A percentile compares a stretch with the other conserved stretches of the same genome.
These are phyloP conservation scores for Tetragonia tetragonoides DNA, from an alignment of 148 eudicot species.

Conservation along the genomic window DNA sequence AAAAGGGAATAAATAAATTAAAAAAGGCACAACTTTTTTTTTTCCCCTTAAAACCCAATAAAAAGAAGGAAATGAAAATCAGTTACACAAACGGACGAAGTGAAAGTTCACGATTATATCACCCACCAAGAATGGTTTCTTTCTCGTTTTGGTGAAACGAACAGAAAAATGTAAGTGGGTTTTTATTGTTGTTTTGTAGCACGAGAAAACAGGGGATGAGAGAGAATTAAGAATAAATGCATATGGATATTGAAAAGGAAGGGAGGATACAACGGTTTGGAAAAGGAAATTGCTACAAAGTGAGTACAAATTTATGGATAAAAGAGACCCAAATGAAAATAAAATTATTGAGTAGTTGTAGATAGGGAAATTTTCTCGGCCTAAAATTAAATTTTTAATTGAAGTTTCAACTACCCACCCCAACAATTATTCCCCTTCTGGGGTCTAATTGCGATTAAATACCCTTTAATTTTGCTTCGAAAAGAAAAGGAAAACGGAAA, in stretches of 20 bases:
- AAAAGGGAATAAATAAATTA: too few species aligned
- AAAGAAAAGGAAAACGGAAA: slow-evolving; percentile 14
- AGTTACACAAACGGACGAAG: slow-evolving; percentile 18
- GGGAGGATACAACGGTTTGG: too few species aligned
- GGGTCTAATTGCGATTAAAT: slow-evolving; percentile 12
- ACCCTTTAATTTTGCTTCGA: not conserved
- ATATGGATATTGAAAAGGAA: not conserved
- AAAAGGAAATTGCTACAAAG: too few species aligned
- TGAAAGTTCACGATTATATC: slow-evolving; percentile 8
- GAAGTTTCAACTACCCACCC: slow-evolving; percentile 27
- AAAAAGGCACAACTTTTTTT: not conserved
- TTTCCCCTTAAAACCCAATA: not conserved
- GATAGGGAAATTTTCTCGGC: not conserved
- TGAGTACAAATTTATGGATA: too few species aligned
- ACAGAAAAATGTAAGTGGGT: not conserved
- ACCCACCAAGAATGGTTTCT: not conserved
- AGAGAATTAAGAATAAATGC: slow-evolving; percentile 11
- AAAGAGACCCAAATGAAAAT: not conserved
- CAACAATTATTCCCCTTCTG: slow-evolving; percentile 26
- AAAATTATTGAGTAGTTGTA: not conserved
- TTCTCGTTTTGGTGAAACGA: not conserved
- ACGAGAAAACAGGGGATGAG: slow-evolving; percentile 15
- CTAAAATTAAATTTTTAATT: not conserved
- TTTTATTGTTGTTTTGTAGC: slow-evolving; percentile 3
- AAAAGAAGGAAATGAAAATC: not conserved